Base-by-base conservation (phyloP, 2,329 filamentous ascomycete genomes). In the Colletotrichum somersetense region DNA sequence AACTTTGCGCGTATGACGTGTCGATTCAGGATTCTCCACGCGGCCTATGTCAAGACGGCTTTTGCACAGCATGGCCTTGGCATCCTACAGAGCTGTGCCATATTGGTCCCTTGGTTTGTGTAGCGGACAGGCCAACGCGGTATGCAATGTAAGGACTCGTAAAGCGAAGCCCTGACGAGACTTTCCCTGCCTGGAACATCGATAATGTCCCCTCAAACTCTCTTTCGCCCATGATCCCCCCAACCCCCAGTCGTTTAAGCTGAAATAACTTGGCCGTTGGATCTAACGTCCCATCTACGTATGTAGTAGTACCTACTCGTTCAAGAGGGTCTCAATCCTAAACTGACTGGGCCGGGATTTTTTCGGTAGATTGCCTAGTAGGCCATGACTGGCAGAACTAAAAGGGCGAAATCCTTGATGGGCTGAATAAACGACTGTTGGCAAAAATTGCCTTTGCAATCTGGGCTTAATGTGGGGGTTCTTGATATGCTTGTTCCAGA, bases 1-100 rank as follows among this genome's bases (percentile, higher is more conserved):
- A 72, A 72, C 70, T 61, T 61, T 55, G 46, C 48, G 33, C 33
- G 70, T 70, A 61, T 72, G 66, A 72, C 35, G 55, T 72, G 53
- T 65, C 59, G 70, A 70, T 35, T 72, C 70, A 72, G 70, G 42
- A 42, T 38, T 7, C 56, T 5, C 59, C 40, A 42, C 35, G 18
- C 26, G 30, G 57, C 23, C 52, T 3, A 44, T 44, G 14, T 38
- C 44, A 35, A 48, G 67, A 42, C 33, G 38, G 44, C 66, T 50
- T 50, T 72, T 55, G 70, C 59, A 26, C 12, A 30, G 64, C 55
- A 56, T 63, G 35, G 30, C 23, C 42, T 61, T 56, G 56, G 61
- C 55, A 20, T 35, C 42, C 42, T 55, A 40, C 55, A 55, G 57
- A 23, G 11, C 40, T 8, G 20, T 23, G 53, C 14, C 38, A 33